phyloP scores from a whole-genome alignment of 257 asterid species.

The Forsythia viridissima region DNA sequence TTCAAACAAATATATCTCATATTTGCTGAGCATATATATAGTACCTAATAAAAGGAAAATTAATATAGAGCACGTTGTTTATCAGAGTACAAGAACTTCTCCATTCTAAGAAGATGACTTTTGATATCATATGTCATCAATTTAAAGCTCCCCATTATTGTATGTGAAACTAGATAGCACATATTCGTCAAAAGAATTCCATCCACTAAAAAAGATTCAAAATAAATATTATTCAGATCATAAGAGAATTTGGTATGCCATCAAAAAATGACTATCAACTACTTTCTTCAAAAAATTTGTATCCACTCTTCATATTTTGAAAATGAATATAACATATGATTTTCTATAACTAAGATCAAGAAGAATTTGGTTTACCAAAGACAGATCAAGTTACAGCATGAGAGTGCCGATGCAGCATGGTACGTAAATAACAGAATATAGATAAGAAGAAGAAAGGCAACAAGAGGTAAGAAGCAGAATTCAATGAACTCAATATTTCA shows the following conservation, averaged over 20 bases:
- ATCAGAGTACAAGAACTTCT: slow-evolving; percentile 11
- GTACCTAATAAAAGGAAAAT: background rate
- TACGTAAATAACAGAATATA: background rate
- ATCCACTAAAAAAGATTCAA: slow-evolving; percentile 7
- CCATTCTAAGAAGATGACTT: slow-evolving; percentile 16
- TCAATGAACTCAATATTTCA: background rate
- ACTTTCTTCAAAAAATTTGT: background rate
- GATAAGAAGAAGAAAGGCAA: background rate
- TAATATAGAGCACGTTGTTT: too few relatives aligned
- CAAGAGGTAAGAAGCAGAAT: background rate
- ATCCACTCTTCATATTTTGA: background rate
- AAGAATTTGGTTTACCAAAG: slow-evolving; percentile 4
- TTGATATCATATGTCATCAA: slow-evolving; percentile 13
- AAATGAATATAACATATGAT: background rate
- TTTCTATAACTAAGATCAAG: background rate
- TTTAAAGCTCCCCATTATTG: slow-evolving; percentile 2
- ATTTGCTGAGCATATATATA: slow-evolving; percentile 7
- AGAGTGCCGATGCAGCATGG: background rate
- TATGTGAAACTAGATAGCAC: background rate
- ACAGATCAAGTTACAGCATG: slow-evolving; percentile 13
- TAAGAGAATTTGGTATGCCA: background rate
- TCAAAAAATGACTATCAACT: background rate
- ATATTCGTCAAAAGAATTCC: background rate
- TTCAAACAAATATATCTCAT: slow-evolving; percentile 1
- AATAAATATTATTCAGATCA: slow-evolving; percentile 14